These are phyloP conservation scores for Verticillium dahliae DNA, from an alignment of 2,329 filamentous ascomycete genomes.

Conservation along the genomic window DNA sequence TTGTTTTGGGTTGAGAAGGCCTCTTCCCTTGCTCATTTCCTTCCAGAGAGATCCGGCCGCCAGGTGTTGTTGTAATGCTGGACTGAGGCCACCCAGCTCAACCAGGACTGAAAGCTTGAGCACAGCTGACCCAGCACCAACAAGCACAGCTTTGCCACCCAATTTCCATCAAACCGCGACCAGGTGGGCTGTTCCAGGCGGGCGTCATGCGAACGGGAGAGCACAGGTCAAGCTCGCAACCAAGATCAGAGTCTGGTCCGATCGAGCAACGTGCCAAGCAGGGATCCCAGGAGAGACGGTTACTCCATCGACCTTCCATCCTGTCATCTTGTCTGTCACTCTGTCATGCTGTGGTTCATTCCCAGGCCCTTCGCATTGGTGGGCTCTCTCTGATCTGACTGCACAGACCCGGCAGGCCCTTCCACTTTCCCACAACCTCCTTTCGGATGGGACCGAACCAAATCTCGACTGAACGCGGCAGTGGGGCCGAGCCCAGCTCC, in stretches of 20 bases:
- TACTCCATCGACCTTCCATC: too few relatives aligned
- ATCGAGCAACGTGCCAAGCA: background rate
- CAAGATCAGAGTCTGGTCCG: background rate
- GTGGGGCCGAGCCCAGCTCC: background rate
- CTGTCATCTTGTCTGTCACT: too few relatives aligned
- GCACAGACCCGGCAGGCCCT: background rate
- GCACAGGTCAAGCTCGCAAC: background rate
- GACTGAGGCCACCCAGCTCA: background rate
- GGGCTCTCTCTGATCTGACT: background rate
- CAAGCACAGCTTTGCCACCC: background rate
- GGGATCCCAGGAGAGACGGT: background rate
- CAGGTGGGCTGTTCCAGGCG: background rate
- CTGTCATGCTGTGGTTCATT: background rate
- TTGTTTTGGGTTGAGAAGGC: background rate
- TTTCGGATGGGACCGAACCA: background rate
- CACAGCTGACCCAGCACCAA: background rate
- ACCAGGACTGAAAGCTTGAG: background rate
- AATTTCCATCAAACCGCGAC: background rate
- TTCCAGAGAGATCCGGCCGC: background rate
- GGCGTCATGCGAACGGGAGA: background rate
- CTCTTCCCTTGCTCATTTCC: background rate
- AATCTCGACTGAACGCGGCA: background rate
- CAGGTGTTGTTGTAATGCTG: background rate
- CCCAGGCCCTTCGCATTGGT: background rate
- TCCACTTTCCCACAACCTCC: background rate